These are phyloP conservation scores for Fomes fomentarius DNA, from an alignment of 1,284 basidiomycete species.

Conservation along the genomic window DNA sequence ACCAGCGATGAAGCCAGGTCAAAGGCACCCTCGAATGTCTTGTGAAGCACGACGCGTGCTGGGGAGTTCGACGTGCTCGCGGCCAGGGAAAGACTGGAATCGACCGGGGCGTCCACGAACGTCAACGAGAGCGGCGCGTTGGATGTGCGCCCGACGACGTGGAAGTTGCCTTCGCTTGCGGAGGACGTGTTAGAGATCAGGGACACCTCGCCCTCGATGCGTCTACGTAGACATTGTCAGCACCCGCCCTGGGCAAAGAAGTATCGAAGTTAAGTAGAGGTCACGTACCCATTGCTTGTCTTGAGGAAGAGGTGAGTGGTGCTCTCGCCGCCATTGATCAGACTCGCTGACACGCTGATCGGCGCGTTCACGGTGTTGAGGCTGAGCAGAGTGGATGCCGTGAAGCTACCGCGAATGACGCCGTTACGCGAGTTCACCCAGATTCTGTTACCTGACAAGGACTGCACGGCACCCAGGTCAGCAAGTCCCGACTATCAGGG, in stretches of 20 bases:
- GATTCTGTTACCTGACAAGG: neutral
- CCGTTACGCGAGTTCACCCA: conserved; percentile 36
- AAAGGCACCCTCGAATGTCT: conserved; percentile 49
- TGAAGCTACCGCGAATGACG: conserved; percentile 46
- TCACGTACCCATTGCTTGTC: neutral
- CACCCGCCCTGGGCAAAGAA: neutral
- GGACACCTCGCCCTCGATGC: conserved; percentile 33
- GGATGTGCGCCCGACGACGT: conserved; percentile 29
- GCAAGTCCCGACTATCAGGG: neutral
- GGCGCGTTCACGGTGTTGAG: conserved; percentile 41
- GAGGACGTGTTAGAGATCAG: conserved; percentile 30
- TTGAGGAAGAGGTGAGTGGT: neutral
- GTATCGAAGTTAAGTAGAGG: neutral
- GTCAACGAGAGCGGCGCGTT: conserved; percentile 35
- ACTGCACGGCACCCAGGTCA: neutral
- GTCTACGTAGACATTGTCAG: conserved; percentile 23
- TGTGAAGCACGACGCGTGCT: conserved; percentile 37
- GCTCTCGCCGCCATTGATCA: neutral
- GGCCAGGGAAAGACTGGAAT: conserved; percentile 39
- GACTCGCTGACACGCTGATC: neutral
- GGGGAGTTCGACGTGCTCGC: conserved; percentile 37
- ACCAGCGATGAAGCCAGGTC: conserved; percentile 32
- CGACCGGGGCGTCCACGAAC: conserved; percentile 41
- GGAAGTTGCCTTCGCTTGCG: conserved; percentile 35
- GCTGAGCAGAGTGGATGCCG: conserved; percentile 36